A percentile compares a stretch with the other conserved stretches of the same genome.
Evolutionary conservation across 1,284 basidiomycete genomes (phyloP).

Genomic region (Papiliotrema flavescens): DNA sequence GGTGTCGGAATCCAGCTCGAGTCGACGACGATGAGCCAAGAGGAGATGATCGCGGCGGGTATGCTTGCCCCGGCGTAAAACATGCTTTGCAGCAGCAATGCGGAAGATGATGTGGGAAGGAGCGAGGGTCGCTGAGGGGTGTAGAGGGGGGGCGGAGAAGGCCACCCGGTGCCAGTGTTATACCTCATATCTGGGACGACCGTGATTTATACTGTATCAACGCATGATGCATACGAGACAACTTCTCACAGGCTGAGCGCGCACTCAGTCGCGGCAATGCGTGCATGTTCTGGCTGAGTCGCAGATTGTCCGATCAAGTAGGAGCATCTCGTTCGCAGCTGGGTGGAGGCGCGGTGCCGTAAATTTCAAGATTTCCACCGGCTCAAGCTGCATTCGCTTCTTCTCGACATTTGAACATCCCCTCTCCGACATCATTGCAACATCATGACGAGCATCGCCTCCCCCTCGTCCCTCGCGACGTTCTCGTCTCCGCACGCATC

Average conservation of each 20-base stretch:
- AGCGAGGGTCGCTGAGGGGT: background rate
- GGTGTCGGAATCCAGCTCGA: slow-evolving; percentile 97
- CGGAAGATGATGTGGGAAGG: too few species aligned
- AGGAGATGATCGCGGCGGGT: slow-evolving; percentile 49
- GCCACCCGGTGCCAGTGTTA: background rate
- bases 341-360: background rate
- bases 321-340: too few species aligned
- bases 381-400: background rate
- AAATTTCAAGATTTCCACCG: background rate
- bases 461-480: slow-evolving; percentile 39
- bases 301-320: too few species aligned
- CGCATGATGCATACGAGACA: slow-evolving; percentile 2
- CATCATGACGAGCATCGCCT: slow-evolving; percentile 38
- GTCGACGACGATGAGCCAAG: slow-evolving; percentile 48
- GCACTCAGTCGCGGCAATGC: too few species aligned
- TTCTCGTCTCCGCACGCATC: slow-evolving; percentile 39
- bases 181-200: too few species aligned
- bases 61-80: slow-evolving; percentile 35
- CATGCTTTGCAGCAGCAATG: too few species aligned
- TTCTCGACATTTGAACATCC: background rate
- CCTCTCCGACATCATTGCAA: background rate
- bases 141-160: background rate
- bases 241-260: too few species aligned
- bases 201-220: background rate
- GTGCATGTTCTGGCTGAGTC: too few species aligned